Conservation (phyloP, 352 stramenopile species). For the Globisporangium yorkense region DNA sequence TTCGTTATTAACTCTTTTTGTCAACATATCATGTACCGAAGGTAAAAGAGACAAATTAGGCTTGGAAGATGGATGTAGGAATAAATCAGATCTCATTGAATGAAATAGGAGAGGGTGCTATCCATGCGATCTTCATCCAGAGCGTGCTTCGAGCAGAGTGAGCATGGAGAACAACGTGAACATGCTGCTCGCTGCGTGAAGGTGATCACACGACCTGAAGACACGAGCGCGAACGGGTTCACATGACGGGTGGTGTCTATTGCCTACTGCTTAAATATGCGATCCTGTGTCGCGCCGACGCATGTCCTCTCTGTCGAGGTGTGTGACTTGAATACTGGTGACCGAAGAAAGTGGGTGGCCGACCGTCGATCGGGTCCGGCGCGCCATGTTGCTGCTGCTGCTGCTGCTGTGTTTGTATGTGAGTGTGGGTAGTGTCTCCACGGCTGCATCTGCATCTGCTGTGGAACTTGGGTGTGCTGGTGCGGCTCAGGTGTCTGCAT, state of each 20-base stretch:
- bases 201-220: neutral
- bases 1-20: too few relatives aligned
- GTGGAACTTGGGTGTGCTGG: too few relatives aligned
- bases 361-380: neutral
- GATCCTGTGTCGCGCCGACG: neutral
- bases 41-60: neutral
- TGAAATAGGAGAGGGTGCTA: neutral
- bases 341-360: neutral
- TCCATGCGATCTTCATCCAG: too few relatives aligned
- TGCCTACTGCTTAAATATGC: slow-evolving; percentile 3
- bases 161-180: neutral
- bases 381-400: neutral
- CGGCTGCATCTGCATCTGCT: neutral
- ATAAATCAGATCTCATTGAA: neutral
- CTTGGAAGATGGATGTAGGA: neutral
- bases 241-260: neutral
- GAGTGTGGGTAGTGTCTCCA: neutral
- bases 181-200: neutral
- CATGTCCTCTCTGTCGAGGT: neutral
- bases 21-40: neutral
- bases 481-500: neutral
- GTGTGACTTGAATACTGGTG: neutral
- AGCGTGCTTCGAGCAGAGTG: too few relatives aligned
- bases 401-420: neutral
- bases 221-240: neutral